Base-by-base conservation (phyloP, 805 yeast genomes). In the Komagataella pastoris region DNA sequence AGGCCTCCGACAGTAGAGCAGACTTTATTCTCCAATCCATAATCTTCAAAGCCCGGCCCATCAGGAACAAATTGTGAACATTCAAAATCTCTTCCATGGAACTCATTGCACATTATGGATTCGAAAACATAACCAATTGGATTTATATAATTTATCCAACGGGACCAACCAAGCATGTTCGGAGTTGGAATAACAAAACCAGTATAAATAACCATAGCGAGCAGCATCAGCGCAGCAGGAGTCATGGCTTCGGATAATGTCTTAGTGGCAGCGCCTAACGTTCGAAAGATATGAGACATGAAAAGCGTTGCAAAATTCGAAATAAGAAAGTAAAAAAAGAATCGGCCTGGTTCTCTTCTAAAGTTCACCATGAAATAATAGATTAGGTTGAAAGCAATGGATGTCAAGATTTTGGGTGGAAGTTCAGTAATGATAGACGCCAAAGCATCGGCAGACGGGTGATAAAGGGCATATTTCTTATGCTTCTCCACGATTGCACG, bases 131-230 rank as follows among this genome's bases (percentile, higher is more conserved):
- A 80, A 7, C 76, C 78, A 50, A 80, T 62, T 1, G 85, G 85
- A 56, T 81, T 71, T 48, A 81, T 57, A 57, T 77, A 81, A 63
- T 77, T 76, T 54, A 81, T 77, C 85, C 85, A 81, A 56, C 80
- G 70, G 43, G 80, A 75, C 85, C 85, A 81, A 14, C 83, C 80
- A 55, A 72, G 69, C 79, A 80, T 78, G 49, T 71, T 61, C 5
- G 74, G 72, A 40, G 75, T 72, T 24, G 85, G 85, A 53, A 80
- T 66, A 19, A 74, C 79, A 66, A 80, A 80, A 44, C 85, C 85
- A 6, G 79, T 72, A 59, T 71, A 80, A 60, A 76, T 69, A 17
- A 75, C 63, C 59, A 80, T 58, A 6, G 74, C 74, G 46, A 75
- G 64, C 53, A 80, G 62, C 51, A 80, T 54, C 24, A 78, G 54